Conservation (phyloP, 495 filamentous ascomycete genomes). For the Penicillium parvum region DNA sequence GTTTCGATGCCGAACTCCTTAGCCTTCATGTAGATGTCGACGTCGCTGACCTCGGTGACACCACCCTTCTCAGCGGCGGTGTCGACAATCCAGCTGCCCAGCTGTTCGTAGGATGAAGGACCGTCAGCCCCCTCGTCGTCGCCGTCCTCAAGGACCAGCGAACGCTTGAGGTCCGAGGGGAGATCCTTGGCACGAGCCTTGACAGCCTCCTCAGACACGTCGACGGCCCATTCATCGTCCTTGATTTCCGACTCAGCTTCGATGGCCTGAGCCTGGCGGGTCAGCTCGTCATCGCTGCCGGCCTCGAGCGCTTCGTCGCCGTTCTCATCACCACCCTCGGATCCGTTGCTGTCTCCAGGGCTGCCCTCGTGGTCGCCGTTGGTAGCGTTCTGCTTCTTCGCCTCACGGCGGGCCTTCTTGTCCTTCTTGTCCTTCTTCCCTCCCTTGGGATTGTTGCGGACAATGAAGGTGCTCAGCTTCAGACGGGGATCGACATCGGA, state of each 20-base stretch:
- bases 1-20: conserved; percentile 88
- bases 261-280: conserved; percentile 76
- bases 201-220: conserved; percentile 91
- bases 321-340: conserved; percentile 59
- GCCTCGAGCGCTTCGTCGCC: conserved; percentile 68
- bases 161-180: conserved; percentile 84
- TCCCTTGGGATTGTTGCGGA: conserved; percentile 90
- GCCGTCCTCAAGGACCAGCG: conserved; percentile 76
- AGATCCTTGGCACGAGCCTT: conserved; percentile 88
- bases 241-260: conserved; percentile 60
- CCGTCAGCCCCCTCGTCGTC: conserved; percentile 83
- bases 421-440: conserved; percentile 94
- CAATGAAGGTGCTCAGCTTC: conserved; percentile 95
- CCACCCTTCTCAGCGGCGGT: conserved; percentile 67
- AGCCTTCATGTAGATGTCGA: conserved; percentile 92
- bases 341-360: conserved; percentile 69
- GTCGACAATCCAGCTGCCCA: conserved; percentile 87
- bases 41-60: conserved; percentile 70
- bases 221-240: conserved; percentile 90
- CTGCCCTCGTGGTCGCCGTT: conserved; percentile 70
- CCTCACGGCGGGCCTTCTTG: conserved; percentile 75
- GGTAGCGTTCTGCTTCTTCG: conserved; percentile 61
- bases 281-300: conserved; percentile 88
- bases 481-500: conserved; percentile 85
- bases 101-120: conserved; percentile 80